phyloP scores from a whole-genome alignment of 441 rosid genomes.

The Theobroma grandiflorum region DNA sequence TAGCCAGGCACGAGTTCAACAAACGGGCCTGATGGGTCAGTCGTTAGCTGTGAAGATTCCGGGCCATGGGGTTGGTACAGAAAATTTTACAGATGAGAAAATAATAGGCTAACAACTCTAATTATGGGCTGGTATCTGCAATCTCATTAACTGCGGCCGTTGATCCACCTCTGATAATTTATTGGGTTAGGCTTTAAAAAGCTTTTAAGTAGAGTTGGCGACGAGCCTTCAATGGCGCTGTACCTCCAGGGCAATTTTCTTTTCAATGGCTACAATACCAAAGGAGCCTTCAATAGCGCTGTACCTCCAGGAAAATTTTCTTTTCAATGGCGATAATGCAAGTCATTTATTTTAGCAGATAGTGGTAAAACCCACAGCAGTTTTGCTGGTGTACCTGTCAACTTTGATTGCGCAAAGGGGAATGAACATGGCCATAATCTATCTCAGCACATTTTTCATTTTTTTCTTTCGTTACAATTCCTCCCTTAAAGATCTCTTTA shows the following conservation, averaged over 20 bases:
- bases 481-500: too few relatives aligned
- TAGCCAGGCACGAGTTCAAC: neutral
- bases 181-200: slow-evolving; percentile 18
- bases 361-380: neutral
- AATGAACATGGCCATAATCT: slow-evolving; percentile 30
- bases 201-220: neutral
- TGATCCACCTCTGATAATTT: neutral
- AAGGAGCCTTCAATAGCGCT: neutral
- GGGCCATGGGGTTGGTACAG: neutral
- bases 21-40: slow-evolving; percentile 1
- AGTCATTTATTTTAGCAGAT: slow-evolving; percentile 20
- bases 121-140: neutral
- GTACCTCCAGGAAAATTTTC: too few relatives aligned
- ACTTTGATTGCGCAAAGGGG: neutral
- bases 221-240: neutral
- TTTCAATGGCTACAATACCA: neutral
- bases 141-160: slow-evolving; percentile 1
- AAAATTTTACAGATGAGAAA: too few relatives aligned
- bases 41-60: neutral
- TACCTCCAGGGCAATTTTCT: neutral
- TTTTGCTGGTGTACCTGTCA: slow-evolving; percentile 4
- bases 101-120: neutral
- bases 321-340: neutral
- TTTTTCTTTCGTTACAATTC: neutral
- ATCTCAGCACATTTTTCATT: slow-evolving; percentile 23